Evolutionary conservation across 495 filamentous ascomycete genomes (phyloP).

Genomic region (Collariella sp.): DNA sequence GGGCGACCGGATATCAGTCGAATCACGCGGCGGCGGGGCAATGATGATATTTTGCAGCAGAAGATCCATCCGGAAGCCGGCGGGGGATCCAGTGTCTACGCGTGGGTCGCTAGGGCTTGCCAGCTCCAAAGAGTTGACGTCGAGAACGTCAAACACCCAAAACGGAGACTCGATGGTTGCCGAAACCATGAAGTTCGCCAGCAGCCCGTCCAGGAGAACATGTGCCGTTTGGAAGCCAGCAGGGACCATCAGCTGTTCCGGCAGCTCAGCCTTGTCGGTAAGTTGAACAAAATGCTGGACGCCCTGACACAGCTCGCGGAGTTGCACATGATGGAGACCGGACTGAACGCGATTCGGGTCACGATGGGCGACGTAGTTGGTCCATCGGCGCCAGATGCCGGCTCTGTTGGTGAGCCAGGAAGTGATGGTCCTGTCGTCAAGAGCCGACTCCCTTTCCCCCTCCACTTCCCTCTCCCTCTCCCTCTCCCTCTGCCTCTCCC

Average conservation of each 20-base stretch:
- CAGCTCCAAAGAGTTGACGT: neutral
- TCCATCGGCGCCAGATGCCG: constrained; percentile 9
- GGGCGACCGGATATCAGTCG: neutral
- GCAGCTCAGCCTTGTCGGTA: constrained; percentile 10
- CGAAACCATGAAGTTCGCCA: constrained; percentile 16
- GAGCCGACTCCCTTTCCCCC: neutral
- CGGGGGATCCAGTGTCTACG: neutral
- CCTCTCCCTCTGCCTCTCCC: no score
- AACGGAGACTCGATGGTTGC: constrained; percentile 13
- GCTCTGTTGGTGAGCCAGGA: constrained; percentile 9
- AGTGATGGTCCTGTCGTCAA: neutral
- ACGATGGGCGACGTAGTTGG: constrained; percentile 5
- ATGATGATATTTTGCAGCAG: constrained; percentile 5
- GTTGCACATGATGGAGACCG: constrained; percentile 15
- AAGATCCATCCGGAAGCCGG: constrained; percentile 13
- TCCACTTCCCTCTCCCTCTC: no score
- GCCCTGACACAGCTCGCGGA: constrained; percentile 14
- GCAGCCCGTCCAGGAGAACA: constrained; percentile 16
- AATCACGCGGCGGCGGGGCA: neutral
- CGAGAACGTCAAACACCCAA: constrained; percentile 17
- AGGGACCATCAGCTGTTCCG: constrained; percentile 1
- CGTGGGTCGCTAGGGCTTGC: constrained; percentile 10
- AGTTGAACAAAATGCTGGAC: constrained; percentile 16
- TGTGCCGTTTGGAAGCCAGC: neutral
- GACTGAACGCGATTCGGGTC: constrained; percentile 6